phyloP scores from a whole-genome alignment of 306 rosid genomes.

The Quercus berberidifolia region DNA sequence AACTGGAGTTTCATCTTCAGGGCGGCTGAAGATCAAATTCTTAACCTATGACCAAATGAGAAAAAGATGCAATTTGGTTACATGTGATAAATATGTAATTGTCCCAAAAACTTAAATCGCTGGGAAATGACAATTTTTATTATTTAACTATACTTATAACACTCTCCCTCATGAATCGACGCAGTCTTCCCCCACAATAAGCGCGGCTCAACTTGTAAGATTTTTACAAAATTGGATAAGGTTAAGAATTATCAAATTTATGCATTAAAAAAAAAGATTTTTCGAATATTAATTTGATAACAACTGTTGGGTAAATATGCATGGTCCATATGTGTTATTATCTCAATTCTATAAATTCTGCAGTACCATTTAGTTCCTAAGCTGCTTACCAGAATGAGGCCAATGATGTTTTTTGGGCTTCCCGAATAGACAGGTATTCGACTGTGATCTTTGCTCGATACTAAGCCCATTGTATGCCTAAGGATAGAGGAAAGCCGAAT shows the following conservation, averaged over 20 bases:
- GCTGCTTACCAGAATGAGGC: slow-evolving; percentile 66
- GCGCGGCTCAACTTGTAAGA: no score
- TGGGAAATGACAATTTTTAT: no score
- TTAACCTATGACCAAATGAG: slow-evolving; percentile 44
- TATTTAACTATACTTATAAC: no score
- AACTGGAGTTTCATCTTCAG: slow-evolving; percentile 74
- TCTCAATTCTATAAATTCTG: neutral
- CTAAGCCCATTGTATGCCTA: slow-evolving; percentile 65
- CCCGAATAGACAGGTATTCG: slow-evolving; percentile 66
- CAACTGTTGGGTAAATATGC: neutral
- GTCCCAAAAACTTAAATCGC: no score
- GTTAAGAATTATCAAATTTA: no score
- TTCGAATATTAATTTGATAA: no score
- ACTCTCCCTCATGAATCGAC: no score
- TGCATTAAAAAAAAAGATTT: no score
- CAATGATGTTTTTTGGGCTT: slow-evolving; percentile 48
- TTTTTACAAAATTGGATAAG: neutral
- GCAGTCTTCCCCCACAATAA: no score
- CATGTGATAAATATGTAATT: no score
- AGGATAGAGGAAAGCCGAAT: slow-evolving; percentile 13
- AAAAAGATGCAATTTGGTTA: neutral
- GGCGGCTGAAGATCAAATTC: slow-evolving; percentile 56
- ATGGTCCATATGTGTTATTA: neutral
- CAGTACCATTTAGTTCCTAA: neutral
- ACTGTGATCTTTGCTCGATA: slow-evolving; percentile 66